phyloP scores from a whole-genome alignment of 2,329 filamentous ascomycete genomes.

The Colletotrichum incanum region DNA sequence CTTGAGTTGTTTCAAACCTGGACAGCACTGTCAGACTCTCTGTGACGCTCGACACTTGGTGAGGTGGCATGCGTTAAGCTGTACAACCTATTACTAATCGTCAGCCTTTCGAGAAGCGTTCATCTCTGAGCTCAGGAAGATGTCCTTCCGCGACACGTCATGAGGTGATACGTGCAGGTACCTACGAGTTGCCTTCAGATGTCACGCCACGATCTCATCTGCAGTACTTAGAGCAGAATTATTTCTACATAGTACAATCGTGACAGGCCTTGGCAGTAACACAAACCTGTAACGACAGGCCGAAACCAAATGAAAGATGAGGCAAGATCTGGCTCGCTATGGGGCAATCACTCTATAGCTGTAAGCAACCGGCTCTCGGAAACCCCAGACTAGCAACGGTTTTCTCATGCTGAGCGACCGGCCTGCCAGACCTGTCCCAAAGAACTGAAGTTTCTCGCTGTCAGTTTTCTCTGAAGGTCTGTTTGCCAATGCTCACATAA shows the following conservation, averaged over 20 bases:
- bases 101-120: conserved; percentile 27
- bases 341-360: background rate
- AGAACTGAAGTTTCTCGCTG: conserved; percentile 5
- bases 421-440: background rate
- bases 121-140: conserved; percentile 15
- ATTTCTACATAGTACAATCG: no score
- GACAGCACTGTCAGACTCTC: conserved; percentile 1
- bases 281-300: background rate
- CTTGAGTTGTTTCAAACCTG: conserved; percentile 35
- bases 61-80: conserved; percentile 1
- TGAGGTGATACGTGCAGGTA: background rate
- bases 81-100: no score
- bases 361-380: background rate
- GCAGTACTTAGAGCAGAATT: background rate
- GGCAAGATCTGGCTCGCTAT: background rate
- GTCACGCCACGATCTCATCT: background rate
- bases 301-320: background rate
- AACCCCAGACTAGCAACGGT: conserved; percentile 23
- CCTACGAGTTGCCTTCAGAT: background rate
- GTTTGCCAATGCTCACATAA: background rate
- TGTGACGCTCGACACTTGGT: background rate
- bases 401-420: background rate
- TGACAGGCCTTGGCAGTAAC: no score
- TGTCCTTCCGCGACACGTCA: conserved; percentile 7
- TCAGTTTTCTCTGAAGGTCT: background rate